Base-by-base conservation (phyloP, 495 filamentous ascomycete genomes). In the Penicillium steckii region DNA sequence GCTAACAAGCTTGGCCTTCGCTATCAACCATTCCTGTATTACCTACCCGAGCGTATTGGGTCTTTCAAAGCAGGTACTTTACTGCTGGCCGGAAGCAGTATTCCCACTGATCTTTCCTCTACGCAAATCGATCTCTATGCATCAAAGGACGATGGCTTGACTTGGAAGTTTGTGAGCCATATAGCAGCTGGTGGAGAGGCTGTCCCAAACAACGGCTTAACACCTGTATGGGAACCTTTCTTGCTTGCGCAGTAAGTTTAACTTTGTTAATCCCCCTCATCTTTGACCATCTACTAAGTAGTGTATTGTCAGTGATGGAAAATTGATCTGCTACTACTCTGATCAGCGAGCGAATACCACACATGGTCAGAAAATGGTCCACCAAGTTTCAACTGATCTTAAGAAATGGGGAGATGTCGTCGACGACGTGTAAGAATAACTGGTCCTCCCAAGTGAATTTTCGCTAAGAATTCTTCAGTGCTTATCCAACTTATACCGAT, bases 161-260 rank as follows among this genome's bases (percentile, higher is more conserved):
- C 79, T 4, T 90, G 85, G 85, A 60, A 80, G 22, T 90, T 89
- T 52, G 72, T 88, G 33, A 82, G 78, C 38, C 77, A 82, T 56
- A 79, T 88, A 41, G 85, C 85, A 2, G 61, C 71, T n/a, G 87
- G 85, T 10, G 87, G 85, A 12, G 71, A 72, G 37, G 82, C 84
- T 0, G 57, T 69, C 18, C 83, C 87, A 0, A 70, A 76, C 48
- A 87, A 88, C 61, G 85, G 84, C 3, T 46, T 78, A 30, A 85
- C 83, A 0, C 83, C 85, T 2, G 78, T 89, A 5, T 89, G 86
- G 86, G 86, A 90, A 64, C 86, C 86, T 0, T 87, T 84, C 60
- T 62, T 89, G 17, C 55, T 88, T 69, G 55, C 62, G 19, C 61
- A 76, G 70, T 73, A 59, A 27, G 70, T 60, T 12, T 23, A 3